phyloP scores from a whole-genome alignment of 1,284 basidiomycete species.

The Blastosporella zonata region DNA sequence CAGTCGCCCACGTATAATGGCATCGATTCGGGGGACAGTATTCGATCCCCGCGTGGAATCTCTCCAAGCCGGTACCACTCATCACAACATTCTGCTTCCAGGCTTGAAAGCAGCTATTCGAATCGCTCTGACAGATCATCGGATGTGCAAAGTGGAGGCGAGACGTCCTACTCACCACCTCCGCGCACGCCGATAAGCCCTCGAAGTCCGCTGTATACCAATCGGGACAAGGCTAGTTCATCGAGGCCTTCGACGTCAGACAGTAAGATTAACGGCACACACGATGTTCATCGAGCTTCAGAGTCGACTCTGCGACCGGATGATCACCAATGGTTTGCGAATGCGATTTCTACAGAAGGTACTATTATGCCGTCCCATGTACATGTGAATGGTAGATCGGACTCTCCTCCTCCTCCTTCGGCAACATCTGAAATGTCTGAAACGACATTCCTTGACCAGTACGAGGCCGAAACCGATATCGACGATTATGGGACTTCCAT shows the following conservation, averaged over 20 bases:
- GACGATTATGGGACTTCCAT: slow-evolving; percentile 36
- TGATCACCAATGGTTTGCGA: slow-evolving; percentile 32
- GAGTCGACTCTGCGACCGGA: slow-evolving; percentile 38
- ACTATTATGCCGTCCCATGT: slow-evolving; percentile 22
- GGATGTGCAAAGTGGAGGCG: slow-evolving; percentile 32
- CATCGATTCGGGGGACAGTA: slow-evolving; percentile 30
- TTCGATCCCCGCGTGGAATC: slow-evolving; percentile 35
- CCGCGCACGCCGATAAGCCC: slow-evolving; percentile 60
- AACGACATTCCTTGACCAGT: slow-evolving; percentile 16
- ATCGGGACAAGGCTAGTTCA: slow-evolving; percentile 23
- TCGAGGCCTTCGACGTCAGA: slow-evolving; percentile 27
- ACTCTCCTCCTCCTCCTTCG: slow-evolving; percentile 23
- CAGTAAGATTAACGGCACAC: slow-evolving; percentile 17
- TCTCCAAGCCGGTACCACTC: slow-evolving; percentile 37
- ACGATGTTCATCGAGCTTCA: slow-evolving; percentile 23
- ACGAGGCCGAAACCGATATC: slow-evolving; percentile 45
- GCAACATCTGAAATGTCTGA: slow-evolving; percentile 18
- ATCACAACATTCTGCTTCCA: slow-evolving; percentile 28
- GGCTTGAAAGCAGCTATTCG: slow-evolving; percentile 27
- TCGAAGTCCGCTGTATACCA: slow-evolving; percentile 36
- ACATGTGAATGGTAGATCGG: slow-evolving; percentile 12
- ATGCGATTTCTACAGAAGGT: slow-evolving; percentile 25
- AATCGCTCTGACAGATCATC: slow-evolving; percentile 32
- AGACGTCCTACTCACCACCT: slow-evolving; percentile 41
- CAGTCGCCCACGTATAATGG: slow-evolving; percentile 35